Base-by-base conservation (phyloP, 306 rosid species). In the Castanea crenata region DNA sequence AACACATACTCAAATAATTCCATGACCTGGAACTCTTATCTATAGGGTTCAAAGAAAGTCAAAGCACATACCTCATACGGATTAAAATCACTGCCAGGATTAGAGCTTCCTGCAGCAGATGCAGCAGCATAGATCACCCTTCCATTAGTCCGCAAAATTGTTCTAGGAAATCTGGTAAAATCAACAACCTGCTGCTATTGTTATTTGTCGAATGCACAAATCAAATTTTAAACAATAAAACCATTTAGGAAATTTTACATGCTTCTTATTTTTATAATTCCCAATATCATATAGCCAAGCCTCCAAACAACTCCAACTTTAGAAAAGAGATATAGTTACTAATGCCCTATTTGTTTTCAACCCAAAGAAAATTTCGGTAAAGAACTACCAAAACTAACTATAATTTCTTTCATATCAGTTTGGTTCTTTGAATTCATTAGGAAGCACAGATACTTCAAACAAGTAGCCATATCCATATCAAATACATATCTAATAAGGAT, bases 101-200 rank as follows among this genome's bases (percentile, higher is more conserved):
- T 93, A 74, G 99, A 88, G 86, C 93, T 93, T 83, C 98, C 99
- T 34, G 98, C 97, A 0, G 99, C 92, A 82, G 97, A 91, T 3
- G 97, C 91, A 5, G 98, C 89, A 21, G 89, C 84, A 75, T 88
- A 76, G n/a, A 87, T 70, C 67, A 85, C 29, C 74, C 61, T 85
- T 55, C 77, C 79, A 59, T 5, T 79, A 64, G 71, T 90, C 83
- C 83, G 75, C 75, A 71, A 14, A 44, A 79, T 65, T 86, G 81
- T 35, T 77, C 69, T 83, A 46, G 77, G 69, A 76, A 90, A 85
- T 84, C 97, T 89, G 88, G 55, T 61, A 81, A 86, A 83, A 84
- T 84, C 67, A 83, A 84, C 58, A 80, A 74, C 82, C 32, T 55
- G 81, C 11, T 59, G 69, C 61, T 52, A 23, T 16, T 49, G 35